Conservation (phyloP, 1,284 basidiomycete species). For the Ceratobasidium sp. region DNA sequence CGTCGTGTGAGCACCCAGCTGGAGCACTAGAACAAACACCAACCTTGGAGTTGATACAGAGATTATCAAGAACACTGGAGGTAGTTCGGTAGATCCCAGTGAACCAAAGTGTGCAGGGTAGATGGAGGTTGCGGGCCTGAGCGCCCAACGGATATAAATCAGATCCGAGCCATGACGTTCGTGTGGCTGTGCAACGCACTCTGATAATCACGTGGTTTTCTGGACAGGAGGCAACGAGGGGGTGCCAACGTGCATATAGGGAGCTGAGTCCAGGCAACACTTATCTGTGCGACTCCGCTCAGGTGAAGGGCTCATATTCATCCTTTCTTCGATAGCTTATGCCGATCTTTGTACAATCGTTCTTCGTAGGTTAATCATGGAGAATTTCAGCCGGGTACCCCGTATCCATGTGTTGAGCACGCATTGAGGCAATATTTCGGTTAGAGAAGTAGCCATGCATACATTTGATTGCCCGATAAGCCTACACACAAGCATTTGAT, state of each 20-base stretch:
- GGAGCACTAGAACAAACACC: background rate
- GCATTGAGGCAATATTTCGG: background rate
- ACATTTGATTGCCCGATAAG: background rate
- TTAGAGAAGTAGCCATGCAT: background rate
- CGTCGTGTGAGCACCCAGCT: background rate
- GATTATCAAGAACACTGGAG: background rate
- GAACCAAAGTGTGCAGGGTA: slow-evolving; percentile 4
- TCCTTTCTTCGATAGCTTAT: background rate
- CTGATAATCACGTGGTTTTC: slow-evolving; percentile 30
- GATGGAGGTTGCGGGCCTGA: slow-evolving; percentile 16
- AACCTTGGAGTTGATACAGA: background rate
- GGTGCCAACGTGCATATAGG: slow-evolving; percentile 28
- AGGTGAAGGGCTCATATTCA: slow-evolving; percentile 24
- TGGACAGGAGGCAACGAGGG: slow-evolving; percentile 21
- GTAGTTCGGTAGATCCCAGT: slow-evolving; percentile 13
- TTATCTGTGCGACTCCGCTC: background rate
- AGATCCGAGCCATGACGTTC: slow-evolving; percentile 37
- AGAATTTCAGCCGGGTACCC: background rate
- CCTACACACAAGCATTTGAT: background rate
- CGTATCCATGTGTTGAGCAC: background rate
- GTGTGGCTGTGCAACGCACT: slow-evolving; percentile 20
- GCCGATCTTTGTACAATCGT: background rate
- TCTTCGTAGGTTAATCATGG: background rate
- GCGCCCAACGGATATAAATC: slow-evolving; percentile 40
- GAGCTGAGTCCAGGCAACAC: background rate